These are phyloP conservation scores for Melocanna baccifera DNA, from an alignment of 176 grass and related monocot species.

Conservation along the genomic window DNA sequence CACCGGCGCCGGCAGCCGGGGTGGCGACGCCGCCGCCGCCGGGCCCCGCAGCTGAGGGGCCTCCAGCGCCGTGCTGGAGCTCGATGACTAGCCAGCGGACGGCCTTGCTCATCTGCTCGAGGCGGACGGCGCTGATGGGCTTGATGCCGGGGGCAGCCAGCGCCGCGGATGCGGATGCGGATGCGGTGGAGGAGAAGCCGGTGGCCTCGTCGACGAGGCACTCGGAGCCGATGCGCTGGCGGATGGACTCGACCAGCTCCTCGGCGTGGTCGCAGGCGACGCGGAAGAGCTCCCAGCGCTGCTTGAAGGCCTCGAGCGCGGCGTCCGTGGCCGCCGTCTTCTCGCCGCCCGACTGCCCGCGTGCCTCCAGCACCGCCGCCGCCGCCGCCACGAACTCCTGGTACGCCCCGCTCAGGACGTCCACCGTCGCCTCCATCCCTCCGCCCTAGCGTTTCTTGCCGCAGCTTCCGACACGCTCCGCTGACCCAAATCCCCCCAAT, in stretches of 20 bases:
- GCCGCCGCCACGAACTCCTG: slow-evolving; percentile 65
- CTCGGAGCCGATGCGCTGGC: slow-evolving; percentile 81
- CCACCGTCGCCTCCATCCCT: slow-evolving; percentile 3
- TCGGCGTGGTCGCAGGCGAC: slow-evolving; percentile 78
- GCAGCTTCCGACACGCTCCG: background rate
- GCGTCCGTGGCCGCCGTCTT: slow-evolving; percentile 53
- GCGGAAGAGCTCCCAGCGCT: slow-evolving; percentile 80
- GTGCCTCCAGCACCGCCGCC: slow-evolving; percentile 48
- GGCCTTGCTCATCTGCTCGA: slow-evolving; percentile 78
- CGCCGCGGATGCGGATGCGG: background rate
- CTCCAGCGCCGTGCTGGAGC: slow-evolving; percentile 51
- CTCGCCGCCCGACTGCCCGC: slow-evolving; percentile 38
- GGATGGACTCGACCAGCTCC: slow-evolving; percentile 82
- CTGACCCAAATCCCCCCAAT: background rate
- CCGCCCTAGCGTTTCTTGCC: background rate
- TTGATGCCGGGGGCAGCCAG: slow-evolving; percentile 43
- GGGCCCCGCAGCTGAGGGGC: slow-evolving; percentile 4
- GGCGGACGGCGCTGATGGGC: slow-evolving; percentile 65
- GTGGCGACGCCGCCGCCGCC: background rate
- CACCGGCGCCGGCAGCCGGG: background rate
- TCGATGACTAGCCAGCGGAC: slow-evolving; percentile 71
- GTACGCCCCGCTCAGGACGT: slow-evolving; percentile 61
- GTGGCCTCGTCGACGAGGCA: slow-evolving; percentile 94
- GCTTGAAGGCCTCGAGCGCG: slow-evolving; percentile 80
- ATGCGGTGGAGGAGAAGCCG: background rate